phyloP scores from a whole-genome alignment of 805 yeast genomes.

The Candida insectorum region DNA sequence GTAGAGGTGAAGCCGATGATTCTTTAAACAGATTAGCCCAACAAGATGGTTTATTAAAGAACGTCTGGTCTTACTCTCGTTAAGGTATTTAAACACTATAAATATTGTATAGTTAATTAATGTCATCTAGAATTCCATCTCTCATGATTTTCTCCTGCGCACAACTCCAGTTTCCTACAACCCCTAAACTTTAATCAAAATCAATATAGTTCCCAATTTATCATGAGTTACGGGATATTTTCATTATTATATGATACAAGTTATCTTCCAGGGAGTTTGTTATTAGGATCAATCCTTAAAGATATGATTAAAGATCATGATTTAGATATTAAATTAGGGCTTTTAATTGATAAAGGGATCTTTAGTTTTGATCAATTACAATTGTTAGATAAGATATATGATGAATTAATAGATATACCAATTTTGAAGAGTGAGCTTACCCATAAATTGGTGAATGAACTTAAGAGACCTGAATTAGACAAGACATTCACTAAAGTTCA shows the following conservation, averaged over 20 bases:
- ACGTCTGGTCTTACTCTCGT: constrained; percentile 94
- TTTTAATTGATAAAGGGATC: constrained; percentile 28
- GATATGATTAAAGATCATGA: constrained; percentile 13
- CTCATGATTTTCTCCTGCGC: too few relatives aligned
- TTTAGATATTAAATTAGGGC: constrained; percentile 19
- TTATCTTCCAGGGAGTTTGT: constrained; percentile 57
- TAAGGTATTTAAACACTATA: constrained; percentile 47
- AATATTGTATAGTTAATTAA: constrained; percentile 26
- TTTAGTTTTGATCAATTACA: constrained; percentile 25
- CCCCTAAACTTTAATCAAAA: too few relatives aligned
- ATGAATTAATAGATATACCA: constrained; percentile 26
- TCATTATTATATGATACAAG: constrained; percentile 48
- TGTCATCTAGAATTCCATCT: too few relatives aligned
- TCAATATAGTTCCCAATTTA: too few relatives aligned
- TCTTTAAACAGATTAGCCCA: constrained; percentile 99
- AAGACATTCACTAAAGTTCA: constrained; percentile 55
- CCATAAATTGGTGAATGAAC: constrained; percentile 25
- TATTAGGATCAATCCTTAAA: constrained; percentile 39
- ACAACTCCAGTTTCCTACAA: too few relatives aligned
- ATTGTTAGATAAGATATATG: constrained; percentile 24
- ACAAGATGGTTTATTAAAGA: constrained; percentile 96
- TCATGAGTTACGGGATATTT: constrained; percentile 42
- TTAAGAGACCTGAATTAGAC: constrained; percentile 51
- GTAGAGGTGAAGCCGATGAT: constrained; percentile 99
- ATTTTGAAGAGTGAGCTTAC: constrained; percentile 18